Evolutionary conservation across 768 basidiomycete genomes (phyloP).

Genomic region (Obba rivulosa): DNA sequence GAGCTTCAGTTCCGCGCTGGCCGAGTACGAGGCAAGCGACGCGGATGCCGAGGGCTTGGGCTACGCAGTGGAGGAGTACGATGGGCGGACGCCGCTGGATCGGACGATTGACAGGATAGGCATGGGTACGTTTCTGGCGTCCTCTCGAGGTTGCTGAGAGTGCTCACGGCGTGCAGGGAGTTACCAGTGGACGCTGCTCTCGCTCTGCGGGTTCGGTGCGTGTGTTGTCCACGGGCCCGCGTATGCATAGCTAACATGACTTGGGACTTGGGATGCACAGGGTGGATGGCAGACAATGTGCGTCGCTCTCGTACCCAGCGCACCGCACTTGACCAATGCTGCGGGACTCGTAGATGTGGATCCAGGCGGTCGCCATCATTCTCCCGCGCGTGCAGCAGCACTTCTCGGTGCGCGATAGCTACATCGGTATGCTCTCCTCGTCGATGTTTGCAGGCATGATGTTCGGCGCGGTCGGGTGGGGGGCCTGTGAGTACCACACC

Average conservation of each 20-base stretch:
- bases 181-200: slow-evolving; percentile 79
- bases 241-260: not conserved
- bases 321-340: slow-evolving; percentile 21
- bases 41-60: slow-evolving; percentile 24
- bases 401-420: slow-evolving; percentile 69
- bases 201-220: slow-evolving; percentile 86
- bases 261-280: slow-evolving; percentile 35
- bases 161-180: slow-evolving; percentile 34
- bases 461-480: slow-evolving; percentile 90
- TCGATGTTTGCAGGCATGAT: slow-evolving; percentile 98
- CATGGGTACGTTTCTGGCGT: slow-evolving; percentile 64
- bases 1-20: slow-evolving; percentile 29
- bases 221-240: slow-evolving; percentile 4
- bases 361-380: slow-evolving; percentile 86
- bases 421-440: slow-evolving; percentile 79
- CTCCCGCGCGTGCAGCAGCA: slow-evolving; percentile 95
- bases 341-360: slow-evolving; percentile 82
- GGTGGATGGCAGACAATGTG: slow-evolving; percentile 94
- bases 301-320: slow-evolving; percentile 15
- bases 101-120: slow-evolving; percentile 87
- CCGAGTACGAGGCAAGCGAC: slow-evolving; percentile 26
- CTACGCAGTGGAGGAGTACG: slow-evolving; percentile 19
- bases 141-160: no score
- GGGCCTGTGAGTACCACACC: slow-evolving; percentile 56
- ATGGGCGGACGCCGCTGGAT: slow-evolving; percentile 51